These are phyloP conservation scores for Beta macrorhiza DNA, from an alignment of 179 eudicot species.

Conservation along the genomic window DNA sequence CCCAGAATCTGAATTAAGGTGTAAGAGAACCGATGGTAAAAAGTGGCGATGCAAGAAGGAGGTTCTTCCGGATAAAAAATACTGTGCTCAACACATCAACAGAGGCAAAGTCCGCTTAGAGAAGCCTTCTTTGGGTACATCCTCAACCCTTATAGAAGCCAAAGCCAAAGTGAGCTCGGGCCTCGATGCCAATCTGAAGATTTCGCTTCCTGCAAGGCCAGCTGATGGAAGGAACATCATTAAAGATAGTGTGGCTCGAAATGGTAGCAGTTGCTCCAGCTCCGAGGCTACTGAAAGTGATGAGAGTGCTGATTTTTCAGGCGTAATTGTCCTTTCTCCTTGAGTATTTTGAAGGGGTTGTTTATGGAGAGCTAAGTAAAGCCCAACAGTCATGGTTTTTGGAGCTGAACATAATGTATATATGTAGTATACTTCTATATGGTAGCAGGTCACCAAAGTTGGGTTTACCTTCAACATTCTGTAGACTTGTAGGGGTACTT, in stretches of 20 bases:
- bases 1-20: conserved; percentile 36
- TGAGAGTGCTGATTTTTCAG: conserved; percentile 32
- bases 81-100: conserved; percentile 51
- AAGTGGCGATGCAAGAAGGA: conserved; percentile 53
- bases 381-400: background rate
- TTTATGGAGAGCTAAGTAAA: background rate
- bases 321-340: conserved; percentile 29
- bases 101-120: conserved; percentile 36
- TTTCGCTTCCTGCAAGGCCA: conserved; percentile 9
- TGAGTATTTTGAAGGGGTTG: conserved; percentile 10
- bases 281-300: conserved; percentile 42
- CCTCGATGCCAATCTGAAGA: conserved; percentile 16
- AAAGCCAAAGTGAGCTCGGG: conserved; percentile 2
- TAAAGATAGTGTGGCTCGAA: background rate
- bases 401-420: background rate
- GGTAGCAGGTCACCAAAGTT: background rate
- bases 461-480: background rate
- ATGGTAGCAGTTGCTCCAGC: conserved; percentile 32
- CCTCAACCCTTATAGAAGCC: conserved; percentile 9
- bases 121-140: conserved; percentile 21
- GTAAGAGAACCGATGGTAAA: conserved; percentile 67
- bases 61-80: conserved; percentile 43
- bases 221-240: conserved; percentile 9
- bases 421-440: conserved; percentile 3
- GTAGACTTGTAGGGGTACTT: background rate